Percentiles rank a stretch among this genome's conserved stretches.
Conservation (phyloP, 2,329 filamentous ascomycete species). For the Microcera coccophila region DNA sequence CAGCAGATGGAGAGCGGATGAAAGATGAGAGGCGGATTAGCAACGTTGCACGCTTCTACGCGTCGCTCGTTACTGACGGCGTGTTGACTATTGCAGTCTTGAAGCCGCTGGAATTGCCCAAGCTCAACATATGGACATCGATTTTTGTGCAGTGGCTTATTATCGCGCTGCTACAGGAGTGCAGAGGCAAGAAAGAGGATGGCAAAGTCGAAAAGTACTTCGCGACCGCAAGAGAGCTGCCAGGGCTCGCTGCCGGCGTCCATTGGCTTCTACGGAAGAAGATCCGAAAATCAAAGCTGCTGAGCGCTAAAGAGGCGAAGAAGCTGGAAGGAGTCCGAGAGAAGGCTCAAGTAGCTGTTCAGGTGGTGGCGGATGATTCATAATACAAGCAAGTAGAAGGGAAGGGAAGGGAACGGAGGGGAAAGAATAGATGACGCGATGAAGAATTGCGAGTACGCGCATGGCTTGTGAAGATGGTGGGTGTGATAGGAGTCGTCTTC, state of each 20-base stretch:
- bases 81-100: conserved; percentile 47
- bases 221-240: conserved; percentile 57
- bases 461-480: neutral
- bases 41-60: conserved; percentile 54
- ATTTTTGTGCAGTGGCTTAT: conserved; percentile 79
- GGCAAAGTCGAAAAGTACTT: conserved; percentile 63
- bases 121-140: conserved; percentile 70
- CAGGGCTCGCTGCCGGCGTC: conserved; percentile 67
- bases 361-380: conserved; percentile 15
- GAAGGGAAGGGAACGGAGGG: neutral
- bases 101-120: conserved; percentile 73
- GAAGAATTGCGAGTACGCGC: neutral
- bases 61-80: conserved; percentile 45
- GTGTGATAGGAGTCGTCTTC: neutral
- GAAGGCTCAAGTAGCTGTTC: conserved; percentile 32
- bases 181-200: conserved; percentile 50
- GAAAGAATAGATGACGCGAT: neutral
- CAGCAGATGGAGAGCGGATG: conserved; percentile 44
- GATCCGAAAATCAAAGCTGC: conserved; percentile 60
- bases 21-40: conserved; percentile 48
- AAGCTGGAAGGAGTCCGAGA: conserved; percentile 37
- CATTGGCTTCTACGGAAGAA: conserved; percentile 77
- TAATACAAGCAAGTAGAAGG: neutral
- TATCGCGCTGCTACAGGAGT: conserved; percentile 68
- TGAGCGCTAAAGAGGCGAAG: conserved; percentile 46